Percentiles rank a stretch among this genome's conserved stretches.
Evolutionary conservation across 805 yeast species (phyloP).

Genomic region (Isabelozyma rhagii): DNA sequence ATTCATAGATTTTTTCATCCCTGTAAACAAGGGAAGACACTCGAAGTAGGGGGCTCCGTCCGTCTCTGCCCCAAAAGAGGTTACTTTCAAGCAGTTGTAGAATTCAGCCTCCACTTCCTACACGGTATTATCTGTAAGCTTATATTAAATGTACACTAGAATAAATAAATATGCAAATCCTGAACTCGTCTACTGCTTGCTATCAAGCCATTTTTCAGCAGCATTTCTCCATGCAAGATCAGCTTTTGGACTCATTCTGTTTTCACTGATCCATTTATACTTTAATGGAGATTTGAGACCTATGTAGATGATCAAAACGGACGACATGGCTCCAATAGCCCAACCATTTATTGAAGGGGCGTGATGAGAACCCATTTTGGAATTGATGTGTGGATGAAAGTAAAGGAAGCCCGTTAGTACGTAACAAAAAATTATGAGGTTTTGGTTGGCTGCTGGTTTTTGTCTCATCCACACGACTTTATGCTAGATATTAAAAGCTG

Average conservation of each 20-base stretch:
- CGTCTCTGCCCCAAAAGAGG: too few relatives aligned
- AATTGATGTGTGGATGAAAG: neutral
- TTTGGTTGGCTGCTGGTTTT: constrained; percentile 10
- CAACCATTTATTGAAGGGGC: constrained; percentile 39
- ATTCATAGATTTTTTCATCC: neutral
- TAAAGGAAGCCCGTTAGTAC: neutral
- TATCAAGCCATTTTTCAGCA: constrained; percentile 42
- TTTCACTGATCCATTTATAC: constrained; percentile 38
- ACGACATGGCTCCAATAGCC: constrained; percentile 42
- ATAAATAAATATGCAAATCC: neutral
- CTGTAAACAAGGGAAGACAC: too few relatives aligned
- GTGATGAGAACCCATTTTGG: constrained; percentile 16
- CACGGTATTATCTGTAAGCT: neutral
- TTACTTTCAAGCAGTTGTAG: too few relatives aligned
- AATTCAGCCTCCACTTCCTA: neutral
- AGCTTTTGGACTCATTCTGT: constrained; percentile 45
- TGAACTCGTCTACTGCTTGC: constrained; percentile 2
- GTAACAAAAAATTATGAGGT: neutral
- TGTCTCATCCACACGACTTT: neutral
- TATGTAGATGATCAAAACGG: constrained; percentile 35
- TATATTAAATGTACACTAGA: constrained; percentile 1
- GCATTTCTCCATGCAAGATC: constrained; percentile 48
- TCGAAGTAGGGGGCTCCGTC: too few relatives aligned
- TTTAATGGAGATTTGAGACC: constrained; percentile 41
- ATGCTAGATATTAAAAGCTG: too few relatives aligned